Evolutionary conservation across 1,139 yeast species (phyloP), one percentile per base, ranked within the genome.

Genomic region (Eremothecium coryli): DNA sequence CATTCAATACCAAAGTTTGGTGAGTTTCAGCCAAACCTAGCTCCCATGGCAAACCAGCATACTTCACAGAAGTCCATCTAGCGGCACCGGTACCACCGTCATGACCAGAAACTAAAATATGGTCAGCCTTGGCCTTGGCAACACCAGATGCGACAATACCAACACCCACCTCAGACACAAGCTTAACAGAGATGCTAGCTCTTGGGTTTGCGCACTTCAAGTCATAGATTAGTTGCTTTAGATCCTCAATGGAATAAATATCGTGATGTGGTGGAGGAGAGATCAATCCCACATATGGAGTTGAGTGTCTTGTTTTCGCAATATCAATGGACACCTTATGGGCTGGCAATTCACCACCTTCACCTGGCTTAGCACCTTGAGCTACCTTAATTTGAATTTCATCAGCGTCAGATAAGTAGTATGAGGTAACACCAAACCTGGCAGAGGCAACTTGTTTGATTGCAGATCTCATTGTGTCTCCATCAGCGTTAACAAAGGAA

Each of bases 1-100:
- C 97, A 61, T 90, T 90, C 61, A 90, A 71, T 6, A 90, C 98
- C 55, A 90, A 70, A 25, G 98, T 90, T 68, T 90, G 98, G 58
- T 90, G 98, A 15, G 97, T 82, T 66, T 90, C 98, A 38, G 97
- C 97, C 48, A 90, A 73, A 57, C 98, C 98, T 50, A 90, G 72
- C 64, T 90, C 98, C 98, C 98, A 90, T 35, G 98, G 97, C 49
- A 90, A 71, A 63, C 97, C 97, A 36, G 98, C 96, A 58, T 86
- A 79, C 61, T 88, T 88, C 60, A 90, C 85, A 55, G 95, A 90
- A 20, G 97, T 88, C 84, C 93, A 84, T 61, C 93, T 77, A 38
- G 96, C 90, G 38, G 97, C 97, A 78, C 98, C 98, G 43, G 98
- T 90, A 70, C 98, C 98, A 74, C 98, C 98, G 62, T 88, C 97